These are phyloP conservation scores for Lolium multiflorum DNA, from an alignment of 176 grass and related monocot species.

Conservation along the genomic window DNA sequence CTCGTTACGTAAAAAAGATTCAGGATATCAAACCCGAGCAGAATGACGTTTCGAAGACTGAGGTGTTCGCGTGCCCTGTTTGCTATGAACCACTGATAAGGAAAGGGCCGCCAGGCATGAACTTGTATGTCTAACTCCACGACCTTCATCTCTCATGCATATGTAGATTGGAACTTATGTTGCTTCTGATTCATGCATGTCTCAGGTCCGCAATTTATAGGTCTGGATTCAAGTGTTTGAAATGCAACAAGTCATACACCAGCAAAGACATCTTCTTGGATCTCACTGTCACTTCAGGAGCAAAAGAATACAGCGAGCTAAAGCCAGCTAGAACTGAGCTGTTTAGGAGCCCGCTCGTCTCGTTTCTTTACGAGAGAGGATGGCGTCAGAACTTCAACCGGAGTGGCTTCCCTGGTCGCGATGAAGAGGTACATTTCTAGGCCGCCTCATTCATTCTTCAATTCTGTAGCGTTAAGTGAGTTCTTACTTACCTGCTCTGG, in stretches of 20 bases:
- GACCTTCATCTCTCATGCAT: background rate
- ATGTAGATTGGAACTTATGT: background rate
- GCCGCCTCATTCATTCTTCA: background rate
- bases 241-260: constrained; percentile 84
- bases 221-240: constrained; percentile 86
- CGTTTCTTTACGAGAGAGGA: constrained; percentile 96
- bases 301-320: constrained; percentile 81
- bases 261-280: constrained; percentile 93
- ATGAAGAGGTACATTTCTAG: constrained; percentile 74
- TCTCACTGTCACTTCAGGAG: constrained; percentile 85
- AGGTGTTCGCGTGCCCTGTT: constrained; percentile 85
- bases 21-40: constrained; percentile 59
- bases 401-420: constrained; percentile 92
- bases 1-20: background rate
- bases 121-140: constrained; percentile 61
- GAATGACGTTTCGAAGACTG: constrained; percentile 38
- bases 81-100: constrained; percentile 84
- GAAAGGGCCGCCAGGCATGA: constrained; percentile 87
- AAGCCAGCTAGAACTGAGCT: constrained; percentile 93
- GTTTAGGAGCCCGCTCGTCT: constrained; percentile 85
- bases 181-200: background rate
- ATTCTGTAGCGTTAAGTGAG: background rate
- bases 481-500: background rate
- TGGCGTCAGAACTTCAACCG: constrained; percentile 95
- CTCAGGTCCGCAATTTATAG: constrained; percentile 89